Base-by-base conservation (phyloP, 805 yeast genomes). In the Kurtzmaniella cleridarum region DNA sequence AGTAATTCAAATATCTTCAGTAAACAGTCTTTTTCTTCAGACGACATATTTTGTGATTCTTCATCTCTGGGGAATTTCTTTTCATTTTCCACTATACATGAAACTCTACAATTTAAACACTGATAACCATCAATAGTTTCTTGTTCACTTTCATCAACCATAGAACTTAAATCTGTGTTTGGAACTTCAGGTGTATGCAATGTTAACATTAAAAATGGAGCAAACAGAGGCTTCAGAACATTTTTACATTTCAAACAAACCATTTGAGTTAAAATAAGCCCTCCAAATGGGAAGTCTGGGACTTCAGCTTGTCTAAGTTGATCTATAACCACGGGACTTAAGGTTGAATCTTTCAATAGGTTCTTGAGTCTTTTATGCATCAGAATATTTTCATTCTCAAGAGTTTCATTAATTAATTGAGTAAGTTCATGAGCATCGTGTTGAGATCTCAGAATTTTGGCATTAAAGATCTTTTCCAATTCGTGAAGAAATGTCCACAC, bases 381-480 rank as follows among this genome's bases (percentile, higher is more conserved):
- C 32, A 60, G 62, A 8, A 64, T 50, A 47, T 75, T 70, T 54
- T 91, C 97, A 39, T 71, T 72, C 36, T 83, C 79, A 36, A 93
- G 64, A 0, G 91, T 81, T 51, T 90, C 95, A 16, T 91, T 63
- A 15, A 90, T 71, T 38, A 87, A 61, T 55, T 88, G 95, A 24
- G 91, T 75, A 46, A 93, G 69, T 53, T 91, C 98, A 51, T 93
- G 97, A 0, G 98, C 96, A 63, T 91, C 98, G 53, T 91, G 95
- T 58, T 93, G 98, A 34, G 76, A 77, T 27, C 49, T 66, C 2
- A 95, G 81, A 20, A 93, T 81, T 46, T 76, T 78, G 3, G 90
- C 80, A 40, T 79, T 75, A 61, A 81, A 84, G 12, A 84, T 79
- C 8, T 58, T 59, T 53, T 91, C 98, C 36, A 93, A 61, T 9